A percentile compares a stretch with the other conserved stretches of the same genome.
These are phyloP conservation scores for Ophiostoma perfectum DNA, from an alignment of 2,329 filamentous ascomycete species.

Conservation along the genomic window DNA sequence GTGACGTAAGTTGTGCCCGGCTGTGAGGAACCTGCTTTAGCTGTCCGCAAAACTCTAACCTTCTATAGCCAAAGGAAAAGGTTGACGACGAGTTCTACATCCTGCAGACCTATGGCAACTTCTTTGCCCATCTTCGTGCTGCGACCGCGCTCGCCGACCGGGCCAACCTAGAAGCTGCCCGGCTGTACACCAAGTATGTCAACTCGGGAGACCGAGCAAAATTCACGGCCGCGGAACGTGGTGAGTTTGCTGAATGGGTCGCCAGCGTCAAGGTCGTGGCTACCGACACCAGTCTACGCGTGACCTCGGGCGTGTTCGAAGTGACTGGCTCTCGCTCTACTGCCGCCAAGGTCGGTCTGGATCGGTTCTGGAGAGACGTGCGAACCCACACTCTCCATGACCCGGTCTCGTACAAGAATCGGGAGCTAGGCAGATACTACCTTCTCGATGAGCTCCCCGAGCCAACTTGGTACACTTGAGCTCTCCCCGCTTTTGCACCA, in stretches of 20 bases:
- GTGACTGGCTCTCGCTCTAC: slow-evolving; percentile 57
- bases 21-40: no score
- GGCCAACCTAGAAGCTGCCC: slow-evolving; percentile 45
- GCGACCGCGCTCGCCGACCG: slow-evolving; percentile 54
- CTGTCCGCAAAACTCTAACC: no score
- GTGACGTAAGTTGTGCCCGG: slow-evolving; percentile 44
- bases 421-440: slow-evolving; percentile 43
- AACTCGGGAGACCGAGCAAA: slow-evolving; percentile 35
- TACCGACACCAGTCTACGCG: slow-evolving; percentile 53
- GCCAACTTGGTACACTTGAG: slow-evolving; percentile 55
- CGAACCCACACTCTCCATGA: slow-evolving; percentile 62
- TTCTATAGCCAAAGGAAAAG: slow-evolving; percentile 41
- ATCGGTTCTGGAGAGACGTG: slow-evolving; percentile 63
- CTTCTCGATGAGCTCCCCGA: slow-evolving; percentile 39
- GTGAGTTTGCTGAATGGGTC: slow-evolving; percentile 58
- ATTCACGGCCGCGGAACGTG: slow-evolving; percentile 48
- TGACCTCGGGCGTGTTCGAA: slow-evolving; percentile 59
- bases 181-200: slow-evolving; percentile 41
- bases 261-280: slow-evolving; percentile 58
- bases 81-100: slow-evolving; percentile 61
- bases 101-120: slow-evolving; percentile 59
- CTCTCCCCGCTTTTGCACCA: background rate
- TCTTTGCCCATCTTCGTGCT: slow-evolving; percentile 56
- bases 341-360: slow-evolving; percentile 52
- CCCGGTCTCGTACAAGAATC: slow-evolving; percentile 62